Percentiles rank a stretch among this genome's conserved stretches.
These are phyloP conservation scores for Murraya paniculata DNA, from an alignment of 345 rosid genomes.

Conservation along the genomic window DNA sequence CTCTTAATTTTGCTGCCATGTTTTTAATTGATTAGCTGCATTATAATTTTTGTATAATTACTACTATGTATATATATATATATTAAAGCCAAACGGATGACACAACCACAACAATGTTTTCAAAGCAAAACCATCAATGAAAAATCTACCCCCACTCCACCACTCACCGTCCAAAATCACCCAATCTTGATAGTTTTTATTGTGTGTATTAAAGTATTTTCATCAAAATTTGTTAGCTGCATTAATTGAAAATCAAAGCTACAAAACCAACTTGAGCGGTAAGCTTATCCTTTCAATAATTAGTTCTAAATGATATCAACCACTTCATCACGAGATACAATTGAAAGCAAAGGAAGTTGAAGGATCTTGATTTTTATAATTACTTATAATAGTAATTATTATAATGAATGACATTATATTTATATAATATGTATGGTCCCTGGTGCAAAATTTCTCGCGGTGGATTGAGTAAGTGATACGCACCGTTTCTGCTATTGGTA, in stretches of 20 bases:
- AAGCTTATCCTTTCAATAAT: not conserved
- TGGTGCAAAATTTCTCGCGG: not conserved
- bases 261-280: not conserved
- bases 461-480: not conserved
- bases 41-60: not conserved
- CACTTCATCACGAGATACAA: not conserved
- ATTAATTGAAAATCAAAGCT: slow-evolving; percentile 2
- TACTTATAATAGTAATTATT: too few species aligned
- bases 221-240: not conserved
- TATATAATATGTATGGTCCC: not conserved
- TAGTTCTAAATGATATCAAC: not conserved
- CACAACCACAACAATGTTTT: not conserved
- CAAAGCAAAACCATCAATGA: not conserved
- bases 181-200: not conserved
- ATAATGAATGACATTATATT: not conserved
- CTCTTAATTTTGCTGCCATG: too few species aligned
- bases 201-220: not conserved
- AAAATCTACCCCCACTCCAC: not conserved
- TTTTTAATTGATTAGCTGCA: too few species aligned
- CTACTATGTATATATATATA: not conserved
- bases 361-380: too few species aligned
- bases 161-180: not conserved
- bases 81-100: not conserved
- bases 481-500: not conserved
- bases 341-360: too few species aligned